Evolutionary conservation across 257 asterid species (phyloP).

Genomic region (Buddleja alternifolia): DNA sequence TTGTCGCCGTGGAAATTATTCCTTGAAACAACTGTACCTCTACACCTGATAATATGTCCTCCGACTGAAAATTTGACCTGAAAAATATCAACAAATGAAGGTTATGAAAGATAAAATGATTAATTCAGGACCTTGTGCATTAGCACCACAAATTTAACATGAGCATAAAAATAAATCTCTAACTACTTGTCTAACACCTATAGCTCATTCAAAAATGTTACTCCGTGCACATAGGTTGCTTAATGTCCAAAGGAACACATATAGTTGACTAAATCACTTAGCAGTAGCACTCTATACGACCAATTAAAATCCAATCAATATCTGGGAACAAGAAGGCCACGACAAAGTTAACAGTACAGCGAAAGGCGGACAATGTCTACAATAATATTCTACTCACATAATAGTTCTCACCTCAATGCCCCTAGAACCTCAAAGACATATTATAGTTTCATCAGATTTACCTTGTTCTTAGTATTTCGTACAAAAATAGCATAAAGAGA

Average conservation of each 20-base stretch:
- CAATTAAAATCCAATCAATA: neutral
- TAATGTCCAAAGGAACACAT: slow-evolving; percentile 8
- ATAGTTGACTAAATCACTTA: slow-evolving; percentile 8
- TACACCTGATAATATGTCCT: slow-evolving; percentile 34
- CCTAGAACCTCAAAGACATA: neutral
- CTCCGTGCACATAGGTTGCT: slow-evolving; percentile 1
- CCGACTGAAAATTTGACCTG: slow-evolving; percentile 42
- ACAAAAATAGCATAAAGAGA: neutral
- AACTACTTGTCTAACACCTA: slow-evolving; percentile 16
- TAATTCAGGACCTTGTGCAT: slow-evolving; percentile 7
- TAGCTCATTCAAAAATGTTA: slow-evolving; percentile 4
- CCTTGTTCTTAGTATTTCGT: slow-evolving; percentile 6
- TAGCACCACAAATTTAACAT: neutral
- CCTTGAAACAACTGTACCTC: slow-evolving; percentile 37
- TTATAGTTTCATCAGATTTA: slow-evolving; percentile 10
- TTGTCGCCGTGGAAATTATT: slow-evolving; percentile 16
- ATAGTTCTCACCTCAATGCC: slow-evolving; percentile 1
- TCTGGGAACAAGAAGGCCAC: neutral
- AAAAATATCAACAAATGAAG: slow-evolving; percentile 18
- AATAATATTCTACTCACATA: too few relatives aligned
- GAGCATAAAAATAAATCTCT: slow-evolving; percentile 2
- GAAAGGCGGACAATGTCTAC: neutral
- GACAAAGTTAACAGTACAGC: neutral
- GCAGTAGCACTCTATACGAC: neutral
- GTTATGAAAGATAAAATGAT: slow-evolving; percentile 13